phyloP scores from a whole-genome alignment of 1,284 basidiomycete genomes.

The Apiotrichum laibachii region DNA sequence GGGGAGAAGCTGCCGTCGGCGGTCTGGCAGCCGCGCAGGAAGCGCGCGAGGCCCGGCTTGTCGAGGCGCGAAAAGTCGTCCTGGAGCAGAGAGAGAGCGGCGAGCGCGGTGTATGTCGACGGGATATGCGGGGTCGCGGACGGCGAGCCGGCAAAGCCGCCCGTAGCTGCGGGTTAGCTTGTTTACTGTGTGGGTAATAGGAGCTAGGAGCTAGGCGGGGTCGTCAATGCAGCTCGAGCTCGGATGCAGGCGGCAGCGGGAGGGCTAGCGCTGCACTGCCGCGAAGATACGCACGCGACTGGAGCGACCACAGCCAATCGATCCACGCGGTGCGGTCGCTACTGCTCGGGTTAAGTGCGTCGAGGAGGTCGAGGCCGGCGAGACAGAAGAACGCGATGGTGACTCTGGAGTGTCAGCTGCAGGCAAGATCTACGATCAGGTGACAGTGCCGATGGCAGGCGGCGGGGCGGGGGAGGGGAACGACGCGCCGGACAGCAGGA shows the following conservation, averaged over 20 bases:
- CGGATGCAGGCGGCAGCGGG: too few relatives aligned
- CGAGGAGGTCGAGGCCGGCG: slow-evolving; percentile 71
- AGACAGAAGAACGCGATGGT: slow-evolving; percentile 82
- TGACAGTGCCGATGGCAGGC: too few relatives aligned
- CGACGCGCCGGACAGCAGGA: too few relatives aligned
- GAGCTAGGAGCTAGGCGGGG: background rate
- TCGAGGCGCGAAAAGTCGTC: slow-evolving; percentile 72
- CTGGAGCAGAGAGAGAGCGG: slow-evolving; percentile 75
- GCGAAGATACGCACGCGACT: slow-evolving; percentile 53
- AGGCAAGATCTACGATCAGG: background rate
- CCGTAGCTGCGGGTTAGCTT: slow-evolving; percentile 52
- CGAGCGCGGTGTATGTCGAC: slow-evolving; percentile 83
- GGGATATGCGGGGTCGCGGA: slow-evolving; percentile 74
- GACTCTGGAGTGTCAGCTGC: slow-evolving; percentile 55
- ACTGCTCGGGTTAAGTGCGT: slow-evolving; percentile 55
- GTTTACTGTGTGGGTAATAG: background rate
- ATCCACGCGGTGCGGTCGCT: slow-evolving; percentile 64
- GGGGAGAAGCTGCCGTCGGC: slow-evolving; percentile 81
- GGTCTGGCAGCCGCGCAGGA: slow-evolving; percentile 69
- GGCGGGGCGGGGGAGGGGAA: too few relatives aligned
- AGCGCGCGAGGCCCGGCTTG: slow-evolving; percentile 60
- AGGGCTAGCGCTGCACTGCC: background rate
- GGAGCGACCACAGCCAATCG: slow-evolving; percentile 84
- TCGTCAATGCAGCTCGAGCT: too few relatives aligned
- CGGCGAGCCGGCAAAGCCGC: slow-evolving; percentile 74